Evolutionary conservation across 768 basidiomycete species (phyloP), one percentile per base, ranked within the genome.

Genomic region (Agaricus sinodeliciosus): DNA sequence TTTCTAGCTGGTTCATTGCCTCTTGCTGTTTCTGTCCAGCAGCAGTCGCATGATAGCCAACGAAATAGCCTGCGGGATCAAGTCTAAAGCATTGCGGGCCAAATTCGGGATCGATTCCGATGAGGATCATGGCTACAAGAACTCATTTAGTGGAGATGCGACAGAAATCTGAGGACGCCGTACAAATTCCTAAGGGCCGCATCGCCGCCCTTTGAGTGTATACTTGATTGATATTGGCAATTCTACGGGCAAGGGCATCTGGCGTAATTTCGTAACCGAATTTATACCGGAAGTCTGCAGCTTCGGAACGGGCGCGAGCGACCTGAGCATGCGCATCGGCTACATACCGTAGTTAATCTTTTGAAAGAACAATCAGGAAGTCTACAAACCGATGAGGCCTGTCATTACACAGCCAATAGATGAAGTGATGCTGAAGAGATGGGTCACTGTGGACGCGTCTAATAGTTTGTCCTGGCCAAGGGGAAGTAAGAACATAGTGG

Each of bases 61-160:
- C 91, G 66, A 94, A 99, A 72, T 96, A 98, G 4, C 96, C 96
- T 2, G 96, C 96, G 9, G 96, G 96, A 65, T 99, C 96, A 48
- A 98, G 85, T 71, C 96, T 97, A 79, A 97, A 98, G 62, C 87
- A 80, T 66, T 97, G 95, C n/a, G 96, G 95, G 4, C 95, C 95
- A 49, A 79, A 77, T 65, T 94, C 90, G 8, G 86, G 77, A 68
- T 98, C 96, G 55, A 85, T 77, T 3, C 96, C 96, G 63, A 98
- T 94, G 62, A 98, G 70, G 57, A 97, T 87, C 93, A 95, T 97
- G 3, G 93, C 95, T 98, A 56, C 5, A 54, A 9, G 31, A 43
- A 19, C 28, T 37, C 27, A n/a, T 26, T n/a, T 36, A 48, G 5
- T 39, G 26, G n/a, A 22, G 15, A 31, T 13, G 39, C 40, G 7